Base-by-base conservation (phyloP, 768 basidiomycete species). In the Favolaschia claudopus region DNA sequence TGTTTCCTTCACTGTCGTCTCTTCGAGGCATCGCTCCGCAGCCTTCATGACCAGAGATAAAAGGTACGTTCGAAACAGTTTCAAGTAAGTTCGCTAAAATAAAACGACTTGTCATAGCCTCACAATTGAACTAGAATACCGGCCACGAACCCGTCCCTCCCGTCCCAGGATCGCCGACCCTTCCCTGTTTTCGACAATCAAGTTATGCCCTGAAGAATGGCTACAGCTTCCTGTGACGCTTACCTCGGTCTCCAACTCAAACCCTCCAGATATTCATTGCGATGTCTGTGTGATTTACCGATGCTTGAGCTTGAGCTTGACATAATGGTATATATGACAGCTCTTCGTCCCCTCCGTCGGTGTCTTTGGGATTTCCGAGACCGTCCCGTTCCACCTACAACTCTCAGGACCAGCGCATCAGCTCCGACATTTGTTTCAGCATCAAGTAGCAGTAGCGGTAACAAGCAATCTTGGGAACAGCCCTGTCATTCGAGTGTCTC, bases 301-400 rank as follows among this genome's bases (percentile, higher is more conserved):
- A 13, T 27, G 4, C 19, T 29, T 12, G 17, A 14, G 31, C 19
- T 5, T 32, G 20, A 43, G 22, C 8, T 19, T 14, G 7, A 17
- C 14, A n/a, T n/a, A 13, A 5, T 36, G 28, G 14, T 20, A 7
- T 38, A 5, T 28, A 9, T 55, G 32, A 12, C 24, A 63, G 61
- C 56, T 63, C 5, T 63, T 63, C 46, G 56, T 63, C 15, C 61
- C 61, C 1, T 58, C 61, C 5, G 25, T 63, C 29, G 61, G 61
- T 19, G 61, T 63, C 17, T 63, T 63, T 24, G 61, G 42, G 15
- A 44, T 54, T 7, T 19, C 44, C 1, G 61, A 63, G 42, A 49
- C 17, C 1, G 31, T 63, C 15, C 56, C 56, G 3, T 63, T 63
- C 15, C 56, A 63, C 33, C 28, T 63, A 3, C 61, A 63, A 47